phyloP scores from a whole-genome alignment of 2,329 filamentous ascomycete genomes.

The Fusarium sp. region DNA sequence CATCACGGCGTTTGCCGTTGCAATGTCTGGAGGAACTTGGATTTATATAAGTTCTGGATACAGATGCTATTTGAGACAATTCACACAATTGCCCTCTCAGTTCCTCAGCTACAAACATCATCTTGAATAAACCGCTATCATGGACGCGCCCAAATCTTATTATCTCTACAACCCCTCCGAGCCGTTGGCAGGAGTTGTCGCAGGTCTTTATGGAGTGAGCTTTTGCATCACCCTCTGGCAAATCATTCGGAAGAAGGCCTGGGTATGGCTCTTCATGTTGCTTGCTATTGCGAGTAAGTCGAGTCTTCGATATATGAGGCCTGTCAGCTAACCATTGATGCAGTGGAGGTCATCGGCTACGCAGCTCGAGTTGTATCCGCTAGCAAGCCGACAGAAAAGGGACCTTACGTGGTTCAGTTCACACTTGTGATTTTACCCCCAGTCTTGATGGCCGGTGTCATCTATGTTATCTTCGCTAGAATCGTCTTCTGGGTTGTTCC shows the following conservation, averaged over 20 bases:
- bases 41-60: background rate
- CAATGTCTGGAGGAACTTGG: background rate
- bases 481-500: conserved; percentile 39
- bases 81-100: background rate
- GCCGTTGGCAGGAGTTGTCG: conserved; percentile 27
- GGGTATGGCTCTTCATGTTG: conserved; percentile 33
- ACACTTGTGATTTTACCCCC: conserved; percentile 34
- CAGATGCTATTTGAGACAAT: background rate
- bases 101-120: background rate
- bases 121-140: background rate
- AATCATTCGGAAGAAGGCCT: conserved; percentile 26
- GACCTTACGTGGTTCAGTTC: conserved; percentile 34
- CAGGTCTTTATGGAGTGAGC: conserved; percentile 27
- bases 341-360: conserved; percentile 34
- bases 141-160: conserved; percentile 18
- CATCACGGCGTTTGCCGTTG: background rate
- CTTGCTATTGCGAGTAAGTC: conserved; percentile 30
- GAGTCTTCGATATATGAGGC: fast-evolving
- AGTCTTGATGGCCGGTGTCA: conserved; percentile 39
- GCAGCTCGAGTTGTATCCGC: conserved; percentile 26
- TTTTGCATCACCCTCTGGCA: conserved; percentile 29
- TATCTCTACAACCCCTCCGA: conserved; percentile 32
- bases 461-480: conserved; percentile 38
- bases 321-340: background rate
- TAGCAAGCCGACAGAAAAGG: conserved; percentile 18